These are phyloP conservation scores for Scheffersomyces stambukii DNA, from an alignment of 1,139 yeast genomes.

Conservation along the genomic window DNA sequence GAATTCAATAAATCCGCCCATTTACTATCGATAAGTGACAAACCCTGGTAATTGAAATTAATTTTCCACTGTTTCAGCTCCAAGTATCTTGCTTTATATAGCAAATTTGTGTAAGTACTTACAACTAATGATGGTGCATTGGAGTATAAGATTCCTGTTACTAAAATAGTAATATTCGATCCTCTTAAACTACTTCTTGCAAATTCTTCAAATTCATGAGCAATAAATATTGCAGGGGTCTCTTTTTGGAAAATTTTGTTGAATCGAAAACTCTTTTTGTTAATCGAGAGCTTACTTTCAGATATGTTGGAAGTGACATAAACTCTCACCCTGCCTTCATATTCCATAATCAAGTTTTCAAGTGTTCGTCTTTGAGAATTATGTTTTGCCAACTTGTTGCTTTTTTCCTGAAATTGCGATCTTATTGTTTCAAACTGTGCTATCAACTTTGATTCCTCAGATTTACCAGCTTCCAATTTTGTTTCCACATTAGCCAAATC, in stretches of 20 bases:
- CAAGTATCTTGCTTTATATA: too few species aligned
- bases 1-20: conserved; percentile 5
- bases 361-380: conserved; percentile 33
- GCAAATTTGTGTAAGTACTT: conserved; percentile 1
- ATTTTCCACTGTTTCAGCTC: conserved; percentile 3
- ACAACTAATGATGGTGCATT: conserved; percentile 4
- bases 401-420: too few species aligned
- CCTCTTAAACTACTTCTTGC: conserved; percentile 15
- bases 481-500: conserved; percentile 2
- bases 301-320: conserved; percentile 17
- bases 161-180: conserved; percentile 17
- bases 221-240: conserved; percentile 8
- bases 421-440: too few species aligned
- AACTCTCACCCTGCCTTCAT: conserved; percentile 34
- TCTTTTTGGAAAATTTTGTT: conserved; percentile 18
- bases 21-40: conserved; percentile 3
- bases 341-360: conserved; percentile 52
- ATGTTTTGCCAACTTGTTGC: conserved; percentile 19
- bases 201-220: conserved; percentile 20
- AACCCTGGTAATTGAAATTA: conserved; percentile 7
- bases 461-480: conserved; percentile 1
- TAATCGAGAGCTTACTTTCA: too few species aligned
- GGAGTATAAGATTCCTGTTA: too few species aligned
- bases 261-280: conserved; percentile 9
- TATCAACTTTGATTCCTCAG: too few species aligned